These are phyloP conservation scores for Epichloe festucae DNA, from an alignment of 2,329 filamentous ascomycete species.

Conservation along the genomic window DNA sequence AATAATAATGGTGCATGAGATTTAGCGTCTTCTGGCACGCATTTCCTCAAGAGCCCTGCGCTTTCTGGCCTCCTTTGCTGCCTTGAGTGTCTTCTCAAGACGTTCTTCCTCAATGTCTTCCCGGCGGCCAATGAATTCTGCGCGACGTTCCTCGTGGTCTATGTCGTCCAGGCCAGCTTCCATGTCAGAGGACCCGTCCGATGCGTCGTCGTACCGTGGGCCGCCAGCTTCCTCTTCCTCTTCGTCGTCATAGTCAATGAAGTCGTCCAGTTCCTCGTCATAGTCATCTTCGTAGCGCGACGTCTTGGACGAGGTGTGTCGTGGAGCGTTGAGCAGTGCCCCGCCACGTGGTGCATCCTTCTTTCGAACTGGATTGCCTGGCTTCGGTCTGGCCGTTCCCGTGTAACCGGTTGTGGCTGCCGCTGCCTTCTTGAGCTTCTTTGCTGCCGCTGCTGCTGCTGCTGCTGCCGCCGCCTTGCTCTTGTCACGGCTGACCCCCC, in stretches of 20 bases:
- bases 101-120: conserved; percentile 55
- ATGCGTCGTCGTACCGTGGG: conserved; percentile 41
- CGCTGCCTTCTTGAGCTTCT: conserved; percentile 49
- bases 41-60: conserved; percentile 26
- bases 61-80: conserved; percentile 46
- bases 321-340: conserved; percentile 25
- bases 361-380: conserved; percentile 21
- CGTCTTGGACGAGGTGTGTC: conserved; percentile 16
- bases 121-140: conserved; percentile 47
- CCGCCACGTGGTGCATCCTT: conserved; percentile 25
- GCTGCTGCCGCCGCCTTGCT: neutral
- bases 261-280: conserved; percentile 49
- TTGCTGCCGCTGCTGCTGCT: conserved; percentile 28
- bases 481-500: conserved; percentile 7
- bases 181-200: conserved; percentile 63
- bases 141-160: conserved; percentile 54
- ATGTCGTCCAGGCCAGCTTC: conserved; percentile 64
- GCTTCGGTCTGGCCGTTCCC: conserved; percentile 49
- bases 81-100: conserved; percentile 47
- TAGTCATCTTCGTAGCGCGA: conserved; percentile 44
- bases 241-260: conserved; percentile 49
- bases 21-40: conserved; percentile 18
- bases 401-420: conserved; percentile 51
- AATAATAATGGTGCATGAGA: neutral
- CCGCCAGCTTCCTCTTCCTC: conserved; percentile 34